A percentile compares a stretch with the other conserved stretches of the same genome.
Conservation (phyloP, 495 filamentous ascomycete genomes). For the Oidiodendron maius region DNA sequence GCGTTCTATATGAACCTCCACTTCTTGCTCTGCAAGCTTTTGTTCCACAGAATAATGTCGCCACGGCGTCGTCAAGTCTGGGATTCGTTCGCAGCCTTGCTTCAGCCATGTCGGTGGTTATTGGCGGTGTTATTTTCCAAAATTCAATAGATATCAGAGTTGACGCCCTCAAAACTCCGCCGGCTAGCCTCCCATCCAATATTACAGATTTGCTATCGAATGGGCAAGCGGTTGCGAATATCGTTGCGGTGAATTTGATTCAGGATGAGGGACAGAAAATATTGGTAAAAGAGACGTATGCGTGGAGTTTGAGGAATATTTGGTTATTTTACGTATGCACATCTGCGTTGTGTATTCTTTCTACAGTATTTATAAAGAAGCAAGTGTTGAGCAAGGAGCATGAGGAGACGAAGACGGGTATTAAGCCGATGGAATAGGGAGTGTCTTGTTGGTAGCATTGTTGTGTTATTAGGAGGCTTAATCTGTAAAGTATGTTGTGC, state of each 20-base stretch:
- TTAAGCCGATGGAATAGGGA: no score
- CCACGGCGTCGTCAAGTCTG: slow-evolving; percentile 58
- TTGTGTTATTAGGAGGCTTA: no score
- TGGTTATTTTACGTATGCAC: slow-evolving; percentile 53
- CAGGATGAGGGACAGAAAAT: slow-evolving; percentile 27
- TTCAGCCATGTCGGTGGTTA: slow-evolving; percentile 54
- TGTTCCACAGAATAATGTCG: slow-evolving; percentile 52
- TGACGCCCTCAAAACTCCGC: background rate
- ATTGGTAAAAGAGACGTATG: slow-evolving; percentile 35
- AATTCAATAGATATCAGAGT: slow-evolving; percentile 32
- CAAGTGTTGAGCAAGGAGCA: slow-evolving; percentile 49
- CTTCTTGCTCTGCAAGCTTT: slow-evolving; percentile 72
- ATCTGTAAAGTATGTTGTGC: no score
- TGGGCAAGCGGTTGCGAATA: slow-evolving; percentile 1
- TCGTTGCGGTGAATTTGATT: slow-evolving; percentile 1
- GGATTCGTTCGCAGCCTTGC: slow-evolving; percentile 57
- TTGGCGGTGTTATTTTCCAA: slow-evolving; percentile 63
- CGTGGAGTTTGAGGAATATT: slow-evolving; percentile 39
- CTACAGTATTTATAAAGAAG: slow-evolving; percentile 46
- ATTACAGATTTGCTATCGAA: background rate
- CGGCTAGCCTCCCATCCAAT: slow-evolving; percentile 8
- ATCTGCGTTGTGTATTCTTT: slow-evolving; percentile 39
- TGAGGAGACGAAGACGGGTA: slow-evolving; percentile 46
- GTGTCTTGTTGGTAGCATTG: no score
- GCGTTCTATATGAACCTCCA: slow-evolving; percentile 54